phyloP scores from a whole-genome alignment of 2,329 filamentous ascomycete genomes.

The Periconia sp. region DNA sequence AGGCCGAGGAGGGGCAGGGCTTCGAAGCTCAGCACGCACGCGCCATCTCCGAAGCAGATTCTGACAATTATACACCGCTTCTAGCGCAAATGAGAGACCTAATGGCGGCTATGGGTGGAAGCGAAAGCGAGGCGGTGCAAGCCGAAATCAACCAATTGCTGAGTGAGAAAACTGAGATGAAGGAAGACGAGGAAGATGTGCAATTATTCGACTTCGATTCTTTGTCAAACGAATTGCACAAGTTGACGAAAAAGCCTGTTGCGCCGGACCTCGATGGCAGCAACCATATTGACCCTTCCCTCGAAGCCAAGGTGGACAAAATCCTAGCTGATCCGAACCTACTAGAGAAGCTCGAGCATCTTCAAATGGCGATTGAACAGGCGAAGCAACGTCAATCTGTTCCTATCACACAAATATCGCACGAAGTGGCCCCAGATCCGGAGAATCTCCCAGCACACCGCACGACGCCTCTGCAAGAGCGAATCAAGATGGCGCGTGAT shows the following conservation, averaged over 20 bases:
- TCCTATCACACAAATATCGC: slow-evolving; percentile 18
- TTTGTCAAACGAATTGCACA: slow-evolving; percentile 24
- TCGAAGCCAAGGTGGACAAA: slow-evolving; percentile 35
- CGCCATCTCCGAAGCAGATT: neutral
- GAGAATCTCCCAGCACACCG: slow-evolving; percentile 23
- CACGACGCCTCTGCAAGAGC: slow-evolving; percentile 25
- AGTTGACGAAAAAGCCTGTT: slow-evolving; percentile 13
- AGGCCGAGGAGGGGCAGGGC: slow-evolving; percentile 4
- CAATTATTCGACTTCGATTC: slow-evolving; percentile 24
- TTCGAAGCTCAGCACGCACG: slow-evolving; percentile 14
- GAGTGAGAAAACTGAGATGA: slow-evolving; percentile 17
- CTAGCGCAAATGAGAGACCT: slow-evolving; percentile 30
- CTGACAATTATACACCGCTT: slow-evolving; percentile 14
- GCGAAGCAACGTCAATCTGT: slow-evolving; percentile 7
- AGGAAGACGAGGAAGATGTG: slow-evolving; percentile 13
- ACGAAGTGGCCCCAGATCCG: slow-evolving; percentile 33
- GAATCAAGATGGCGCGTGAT: slow-evolving; percentile 24
- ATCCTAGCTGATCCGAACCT: slow-evolving; percentile 38
- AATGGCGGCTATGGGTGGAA: slow-evolving; percentile 23
- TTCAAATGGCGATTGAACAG: slow-evolving; percentile 28
- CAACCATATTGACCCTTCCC: slow-evolving; percentile 28
- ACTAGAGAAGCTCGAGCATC: slow-evolving; percentile 35
- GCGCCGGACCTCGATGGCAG: slow-evolving; percentile 9
- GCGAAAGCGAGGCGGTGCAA: slow-evolving; percentile 14
- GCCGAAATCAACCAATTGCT: slow-evolving; percentile 22